A percentile compares a stretch with the other conserved stretches of the same genome.
Conservation (phyloP, 208 protist genomes). For the Angomonas ambiguus region DNA sequence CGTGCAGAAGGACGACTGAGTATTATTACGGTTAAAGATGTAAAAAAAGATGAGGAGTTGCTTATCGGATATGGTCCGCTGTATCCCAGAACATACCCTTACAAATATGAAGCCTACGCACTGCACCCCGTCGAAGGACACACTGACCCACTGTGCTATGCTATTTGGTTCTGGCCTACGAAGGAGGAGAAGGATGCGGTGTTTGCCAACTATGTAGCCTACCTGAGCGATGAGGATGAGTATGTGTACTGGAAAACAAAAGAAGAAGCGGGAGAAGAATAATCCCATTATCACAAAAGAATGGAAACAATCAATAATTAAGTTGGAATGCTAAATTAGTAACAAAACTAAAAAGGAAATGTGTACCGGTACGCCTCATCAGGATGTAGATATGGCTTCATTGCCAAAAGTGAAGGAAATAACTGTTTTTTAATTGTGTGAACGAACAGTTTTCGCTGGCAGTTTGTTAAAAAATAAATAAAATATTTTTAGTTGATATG, state of each 20-base stretch:
- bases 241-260: conserved; percentile 43
- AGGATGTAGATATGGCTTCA: too few relatives aligned
- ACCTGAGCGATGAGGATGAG: conserved; percentile 22
- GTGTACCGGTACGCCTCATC: too few relatives aligned
- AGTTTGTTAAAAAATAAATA: too few relatives aligned
- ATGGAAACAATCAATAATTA: too few relatives aligned
- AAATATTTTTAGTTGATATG: too few relatives aligned
- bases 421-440: too few relatives aligned
- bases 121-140: conserved; percentile 53
- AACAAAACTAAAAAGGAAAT: too few relatives aligned
- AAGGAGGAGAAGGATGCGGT: conserved; percentile 43
- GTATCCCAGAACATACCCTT: conserved; percentile 71
- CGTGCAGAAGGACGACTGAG: conserved; percentile 56
- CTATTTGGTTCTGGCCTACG: conserved; percentile 70
- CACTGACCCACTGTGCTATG: conserved; percentile 35
- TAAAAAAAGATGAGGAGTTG: conserved; percentile 70
- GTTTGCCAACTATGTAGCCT: conserved; percentile 58
- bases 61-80: conserved; percentile 82
- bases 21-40: conserved; percentile 67
- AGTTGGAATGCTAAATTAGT: too few relatives aligned
- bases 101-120: conserved; percentile 76
- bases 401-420: too few relatives aligned
- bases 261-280: neutral
- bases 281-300: neutral
- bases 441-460: too few relatives aligned